Evolutionary conservation across 805 yeast species (phyloP).

Genomic region (Schizosaccharomyces lindneri): DNA sequence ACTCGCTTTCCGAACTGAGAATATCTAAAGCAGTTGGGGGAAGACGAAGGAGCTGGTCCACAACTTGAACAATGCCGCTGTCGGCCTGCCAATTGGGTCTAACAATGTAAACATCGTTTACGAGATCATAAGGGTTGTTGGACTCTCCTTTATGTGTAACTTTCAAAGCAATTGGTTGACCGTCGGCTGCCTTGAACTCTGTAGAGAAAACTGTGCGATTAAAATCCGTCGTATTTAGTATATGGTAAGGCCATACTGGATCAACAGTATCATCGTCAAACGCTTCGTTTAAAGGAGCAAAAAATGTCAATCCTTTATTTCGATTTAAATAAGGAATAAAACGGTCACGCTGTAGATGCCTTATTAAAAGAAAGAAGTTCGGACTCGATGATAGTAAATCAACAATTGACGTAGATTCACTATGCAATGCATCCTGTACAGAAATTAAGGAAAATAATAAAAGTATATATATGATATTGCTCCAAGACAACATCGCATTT

Average conservation of each 20-base stretch:
- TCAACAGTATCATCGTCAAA: neutral
- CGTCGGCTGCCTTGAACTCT: neutral
- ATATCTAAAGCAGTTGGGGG: neutral
- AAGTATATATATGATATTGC: neutral
- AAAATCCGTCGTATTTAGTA: neutral
- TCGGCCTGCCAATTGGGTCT: neutral
- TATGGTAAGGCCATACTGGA: neutral
- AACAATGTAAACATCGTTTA: neutral
- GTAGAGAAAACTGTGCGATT: neutral
- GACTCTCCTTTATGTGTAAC: neutral
- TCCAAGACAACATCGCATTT: neutral
- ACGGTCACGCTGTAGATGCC: constrained; percentile 3
- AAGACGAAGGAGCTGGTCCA: neutral
- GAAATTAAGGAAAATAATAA: neutral
- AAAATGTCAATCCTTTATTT: constrained; percentile 1
- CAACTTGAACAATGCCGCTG: neutral
- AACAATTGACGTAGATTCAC: constrained; percentile 2
- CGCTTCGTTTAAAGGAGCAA: constrained; percentile 6
- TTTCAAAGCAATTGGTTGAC: neutral
- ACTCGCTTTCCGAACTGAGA: neutral
- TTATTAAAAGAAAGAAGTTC: constrained; percentile 3
- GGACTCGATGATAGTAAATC: constrained; percentile 5
- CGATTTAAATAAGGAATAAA: constrained; percentile 4
- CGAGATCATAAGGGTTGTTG: neutral
- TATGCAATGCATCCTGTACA: neutral